A percentile compares a stretch with the other conserved stretches of the same genome.
phyloP scores from a whole-genome alignment of 2,329 filamentous ascomycete species.

The Cercospora brassicicola region DNA sequence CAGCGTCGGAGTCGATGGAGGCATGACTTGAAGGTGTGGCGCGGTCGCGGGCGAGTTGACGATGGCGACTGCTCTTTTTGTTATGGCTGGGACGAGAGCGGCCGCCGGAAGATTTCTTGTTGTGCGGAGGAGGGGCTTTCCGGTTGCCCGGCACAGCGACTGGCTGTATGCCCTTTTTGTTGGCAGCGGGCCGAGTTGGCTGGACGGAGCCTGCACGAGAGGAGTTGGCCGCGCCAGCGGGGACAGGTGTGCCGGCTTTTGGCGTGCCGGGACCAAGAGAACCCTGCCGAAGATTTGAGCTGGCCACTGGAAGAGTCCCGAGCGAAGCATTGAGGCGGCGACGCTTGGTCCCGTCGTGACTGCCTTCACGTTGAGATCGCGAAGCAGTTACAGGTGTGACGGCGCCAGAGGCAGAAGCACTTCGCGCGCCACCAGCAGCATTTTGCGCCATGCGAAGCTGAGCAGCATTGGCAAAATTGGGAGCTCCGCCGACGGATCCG shows the following conservation, averaged over 20 bases:
- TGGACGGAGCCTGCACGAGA: conserved; percentile 62
- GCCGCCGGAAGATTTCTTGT: conserved; percentile 23
- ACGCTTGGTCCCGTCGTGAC: conserved; percentile 55
- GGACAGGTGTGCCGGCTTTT: conserved; percentile 56
- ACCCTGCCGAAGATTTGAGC: conserved; percentile 57
- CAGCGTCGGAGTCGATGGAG: conserved; percentile 21
- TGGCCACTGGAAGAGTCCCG: conserved; percentile 56
- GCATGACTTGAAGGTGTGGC: conserved; percentile 38
- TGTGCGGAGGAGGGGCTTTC: conserved; percentile 53
- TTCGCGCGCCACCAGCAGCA: conserved; percentile 25
- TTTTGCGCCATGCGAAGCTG: conserved; percentile 48
- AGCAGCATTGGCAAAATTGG: conserved; percentile 54
- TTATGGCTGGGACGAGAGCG: conserved; percentile 29
- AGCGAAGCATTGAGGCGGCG: conserved; percentile 57
- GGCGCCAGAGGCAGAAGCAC: conserved; percentile 21
- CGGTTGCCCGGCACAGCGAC: conserved; percentile 42
- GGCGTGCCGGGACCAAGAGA: conserved; percentile 65
- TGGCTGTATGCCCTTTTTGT: conserved; percentile 36
- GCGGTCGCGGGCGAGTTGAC: conserved; percentile 39
- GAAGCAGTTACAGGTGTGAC: conserved; percentile 28
- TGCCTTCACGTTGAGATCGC: conserved; percentile 40
- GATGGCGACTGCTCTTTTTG: conserved; percentile 38
- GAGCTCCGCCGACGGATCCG: conserved; percentile 48
- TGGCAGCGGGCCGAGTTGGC: conserved; percentile 42
- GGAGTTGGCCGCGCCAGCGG: conserved; percentile 42